Conservation (phyloP, 768 basidiomycete genomes). For the Lactarius trivialis region DNA sequence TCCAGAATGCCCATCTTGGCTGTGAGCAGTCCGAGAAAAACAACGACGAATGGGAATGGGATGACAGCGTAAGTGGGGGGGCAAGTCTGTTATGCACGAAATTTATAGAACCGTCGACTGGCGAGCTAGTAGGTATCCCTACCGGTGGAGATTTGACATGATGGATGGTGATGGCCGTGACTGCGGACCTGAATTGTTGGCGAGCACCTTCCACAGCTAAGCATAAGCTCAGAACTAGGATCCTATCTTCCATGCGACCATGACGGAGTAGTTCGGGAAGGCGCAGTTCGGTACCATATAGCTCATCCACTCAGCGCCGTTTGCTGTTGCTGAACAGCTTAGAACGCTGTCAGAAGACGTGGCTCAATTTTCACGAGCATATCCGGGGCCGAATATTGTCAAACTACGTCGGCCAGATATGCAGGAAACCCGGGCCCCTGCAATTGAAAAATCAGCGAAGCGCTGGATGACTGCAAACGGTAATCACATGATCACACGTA, state of each 20-base stretch:
- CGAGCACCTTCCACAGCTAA: neutral
- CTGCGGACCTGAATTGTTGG: neutral
- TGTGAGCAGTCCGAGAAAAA: neutral
- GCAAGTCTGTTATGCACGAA: neutral
- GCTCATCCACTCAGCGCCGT: too few relatives aligned
- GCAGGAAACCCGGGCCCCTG: neutral
- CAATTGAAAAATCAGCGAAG: neutral
- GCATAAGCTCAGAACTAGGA: neutral
- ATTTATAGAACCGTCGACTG: neutral
- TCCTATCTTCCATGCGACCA: neutral
- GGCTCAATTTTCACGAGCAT: neutral
- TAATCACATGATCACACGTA: too few relatives aligned
- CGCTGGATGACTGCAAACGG: neutral
- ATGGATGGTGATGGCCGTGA: neutral
- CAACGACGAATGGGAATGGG: neutral
- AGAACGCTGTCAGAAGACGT: neutral
- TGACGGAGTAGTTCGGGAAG: neutral
- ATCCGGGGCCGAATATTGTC: constrained; percentile 2
- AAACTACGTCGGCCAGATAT: neutral
- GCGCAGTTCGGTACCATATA: too few relatives aligned
- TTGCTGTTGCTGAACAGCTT: neutral
- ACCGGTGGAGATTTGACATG: neutral
- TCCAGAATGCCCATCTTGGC: constrained; percentile 10
- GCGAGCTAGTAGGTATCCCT: neutral
- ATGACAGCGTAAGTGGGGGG: neutral